phyloP scores from a whole-genome alignment of 306 rosid genomes.

The Acacia confusa region DNA sequence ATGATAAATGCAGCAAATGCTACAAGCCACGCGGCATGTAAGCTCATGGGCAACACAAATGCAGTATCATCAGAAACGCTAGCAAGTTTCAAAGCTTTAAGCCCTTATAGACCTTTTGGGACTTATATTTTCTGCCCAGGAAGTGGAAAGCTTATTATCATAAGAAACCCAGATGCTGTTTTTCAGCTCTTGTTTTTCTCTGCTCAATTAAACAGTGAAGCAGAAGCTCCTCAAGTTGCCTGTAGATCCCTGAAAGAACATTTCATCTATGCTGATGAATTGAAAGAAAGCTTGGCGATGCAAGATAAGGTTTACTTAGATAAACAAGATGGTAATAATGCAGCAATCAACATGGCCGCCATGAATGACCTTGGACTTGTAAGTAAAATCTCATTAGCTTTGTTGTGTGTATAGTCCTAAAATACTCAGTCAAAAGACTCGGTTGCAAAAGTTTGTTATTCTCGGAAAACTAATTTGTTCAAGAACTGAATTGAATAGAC shows the following conservation, averaged over 20 bases:
- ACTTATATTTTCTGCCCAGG: slow-evolving; percentile 62
- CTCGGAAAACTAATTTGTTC: background rate
- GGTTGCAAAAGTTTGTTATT: background rate
- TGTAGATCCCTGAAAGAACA: slow-evolving; percentile 39
- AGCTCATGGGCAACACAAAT: slow-evolving; percentile 71
- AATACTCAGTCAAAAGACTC: background rate
- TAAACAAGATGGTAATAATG: slow-evolving; percentile 28
- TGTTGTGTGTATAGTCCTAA: background rate
- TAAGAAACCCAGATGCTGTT: slow-evolving; percentile 66
- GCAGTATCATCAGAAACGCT: slow-evolving; percentile 50
- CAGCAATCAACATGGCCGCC: slow-evolving; percentile 35
- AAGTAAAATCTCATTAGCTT: background rate
- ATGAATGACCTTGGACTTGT: slow-evolving; percentile 77
- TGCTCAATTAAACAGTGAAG: slow-evolving; percentile 42
- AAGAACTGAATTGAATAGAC: background rate
- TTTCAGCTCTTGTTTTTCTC: slow-evolving; percentile 63
- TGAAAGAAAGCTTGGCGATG: slow-evolving; percentile 38
- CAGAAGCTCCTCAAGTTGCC: slow-evolving; percentile 37
- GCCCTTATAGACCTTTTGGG: slow-evolving; percentile 87
- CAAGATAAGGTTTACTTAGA: slow-evolving; percentile 38
- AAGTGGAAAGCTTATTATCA: slow-evolving; percentile 43
- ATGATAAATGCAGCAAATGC: slow-evolving; percentile 53
- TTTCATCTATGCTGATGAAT: slow-evolving; percentile 36
- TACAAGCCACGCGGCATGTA: slow-evolving; percentile 64
- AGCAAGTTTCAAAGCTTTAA: slow-evolving; percentile 48